Base-by-base conservation (phyloP, 78 protist genomes). In the Bodo saltans region DNA sequence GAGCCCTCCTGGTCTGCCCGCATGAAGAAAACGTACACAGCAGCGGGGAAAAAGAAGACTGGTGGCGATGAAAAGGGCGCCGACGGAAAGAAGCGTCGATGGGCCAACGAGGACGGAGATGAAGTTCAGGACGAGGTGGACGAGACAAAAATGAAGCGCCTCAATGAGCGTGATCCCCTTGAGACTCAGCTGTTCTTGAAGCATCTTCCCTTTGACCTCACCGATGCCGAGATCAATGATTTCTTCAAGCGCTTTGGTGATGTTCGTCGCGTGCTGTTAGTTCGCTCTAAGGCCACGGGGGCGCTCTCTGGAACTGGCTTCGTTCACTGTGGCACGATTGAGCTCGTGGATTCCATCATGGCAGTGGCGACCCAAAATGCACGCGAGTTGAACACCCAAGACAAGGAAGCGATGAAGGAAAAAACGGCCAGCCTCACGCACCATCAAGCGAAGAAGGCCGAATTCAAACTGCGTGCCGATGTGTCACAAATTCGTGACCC, bases 211-310 rank as follows among this genome's bases (percentile, higher is more conserved):
- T 17, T 11, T 30, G 71, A 79, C 30, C 3, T 60, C 32, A 2
- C 72, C 69, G 83, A 67, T 1, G 30, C 2, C n/a, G 83, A 79
- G 70, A 26, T 79, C 41, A 68, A 2, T n/a, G 76, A 79, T 27
- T 26, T 12, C 30, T 79, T 79, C 83, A 29, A 11, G 4, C 30
- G 12, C 34, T 68, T 68, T 32, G 83, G 83, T 2, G 3, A 47
- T 2, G 76, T 79, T 29, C 60, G 47, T 21, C 74, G 17, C 68
- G 83, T 79, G 35, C 12, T 68, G 47, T 2, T 67, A 26, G 78
- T 41, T 11, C 25, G 30, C 38, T 3, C 23, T 38, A 2, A 41
- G n/a, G 3, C 29, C 8, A 73, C 78, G 8, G 47, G 47, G 35
- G 17, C 17, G 40, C 52, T 17, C 81, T 23, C 74, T 17, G 74